Base-by-base conservation (phyloP, 257 asterid species). In the Penstemon barbatus region DNA sequence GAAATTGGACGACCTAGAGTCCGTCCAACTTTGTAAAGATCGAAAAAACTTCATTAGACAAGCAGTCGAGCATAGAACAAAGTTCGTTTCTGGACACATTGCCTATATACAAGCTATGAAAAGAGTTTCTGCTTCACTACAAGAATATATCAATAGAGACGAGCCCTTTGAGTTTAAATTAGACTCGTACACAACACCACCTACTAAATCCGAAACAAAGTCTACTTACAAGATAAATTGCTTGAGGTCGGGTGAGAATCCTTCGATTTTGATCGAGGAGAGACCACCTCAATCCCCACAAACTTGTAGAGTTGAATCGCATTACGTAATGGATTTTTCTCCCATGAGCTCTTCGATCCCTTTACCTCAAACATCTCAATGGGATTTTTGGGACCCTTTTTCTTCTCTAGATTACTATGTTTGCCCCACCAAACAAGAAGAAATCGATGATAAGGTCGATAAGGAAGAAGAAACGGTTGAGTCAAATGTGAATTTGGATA, bases 381-480 rank as follows among this genome's bases (percentile, higher is more conserved):
- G 99, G 99, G 99, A 93, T 83, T 93, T 93, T 49, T 93, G 97
- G 99, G 85, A 93, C 70, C 99, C 99, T 11, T 93, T 93, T 74
- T 84, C 96, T 48, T 90, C 99, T 12, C 61, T 93, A 42, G 99
- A 93, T 76, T 88, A 87, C 71, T 90, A 87, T 71, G 88, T 92
- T 9, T 93, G 87, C 80, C 84, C 91, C 66, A 69, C 59, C 8
- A 81, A 88, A 68, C 80, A 81, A 50, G 99, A 90, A 72, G 98
- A 82, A 40, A 74, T 75, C 50, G 91, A 81, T 59, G 78, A 72
- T 48, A 75, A 76, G 69, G 46, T 43, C 66, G 74, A 66, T 39
- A 65, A 48, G 63, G 80, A 75, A 67, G 84, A 56, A 49, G 87
- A 83, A 74, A 63, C 64, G 33, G 33, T 25, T 71, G 82, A 71